Evolutionary conservation across 2,329 filamentous ascomycete genomes (phyloP).

Genomic region (Pestalotiopsis sp.): DNA sequence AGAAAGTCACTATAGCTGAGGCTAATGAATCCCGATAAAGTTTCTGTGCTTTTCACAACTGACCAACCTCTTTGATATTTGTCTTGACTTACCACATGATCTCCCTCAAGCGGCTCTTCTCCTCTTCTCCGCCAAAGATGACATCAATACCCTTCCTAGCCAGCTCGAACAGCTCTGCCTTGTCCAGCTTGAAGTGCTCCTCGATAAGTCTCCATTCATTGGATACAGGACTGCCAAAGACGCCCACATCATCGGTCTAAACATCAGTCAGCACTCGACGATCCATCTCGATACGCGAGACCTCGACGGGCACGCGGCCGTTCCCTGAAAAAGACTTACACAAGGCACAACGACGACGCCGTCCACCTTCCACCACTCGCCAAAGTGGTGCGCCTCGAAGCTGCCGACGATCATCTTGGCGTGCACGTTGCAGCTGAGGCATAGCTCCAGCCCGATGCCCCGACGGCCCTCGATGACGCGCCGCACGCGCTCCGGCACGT

Average conservation of each 20-base stretch:
- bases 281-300: not conserved
- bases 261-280: slow-evolving; percentile 10
- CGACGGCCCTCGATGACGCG: slow-evolving; percentile 49
- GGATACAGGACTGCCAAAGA: slow-evolving; percentile 76
- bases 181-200: slow-evolving; percentile 65
- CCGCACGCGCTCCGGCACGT: slow-evolving; percentile 66
- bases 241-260: slow-evolving; percentile 82
- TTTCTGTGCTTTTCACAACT: not conserved
- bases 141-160: slow-evolving; percentile 63
- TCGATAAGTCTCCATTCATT: slow-evolving; percentile 78
- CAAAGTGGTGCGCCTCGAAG: slow-evolving; percentile 75
- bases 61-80: not conserved
- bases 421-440: slow-evolving; percentile 80
- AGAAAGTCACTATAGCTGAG: too few relatives aligned
- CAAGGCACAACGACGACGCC: slow-evolving; percentile 67
- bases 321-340: slow-evolving; percentile 52
- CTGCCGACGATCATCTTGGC: slow-evolving; percentile 72
- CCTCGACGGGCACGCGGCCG: not conserved
- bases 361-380: slow-evolving; percentile 65
- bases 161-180: slow-evolving; percentile 51
- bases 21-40: not conserved
- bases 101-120: slow-evolving; percentile 58
- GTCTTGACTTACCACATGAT: slow-evolving; percentile 48
- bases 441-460: slow-evolving; percentile 72
- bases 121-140: slow-evolving; percentile 67